phyloP scores from a whole-genome alignment of 805 yeast species.

The Zygotorulaspora florentina region DNA sequence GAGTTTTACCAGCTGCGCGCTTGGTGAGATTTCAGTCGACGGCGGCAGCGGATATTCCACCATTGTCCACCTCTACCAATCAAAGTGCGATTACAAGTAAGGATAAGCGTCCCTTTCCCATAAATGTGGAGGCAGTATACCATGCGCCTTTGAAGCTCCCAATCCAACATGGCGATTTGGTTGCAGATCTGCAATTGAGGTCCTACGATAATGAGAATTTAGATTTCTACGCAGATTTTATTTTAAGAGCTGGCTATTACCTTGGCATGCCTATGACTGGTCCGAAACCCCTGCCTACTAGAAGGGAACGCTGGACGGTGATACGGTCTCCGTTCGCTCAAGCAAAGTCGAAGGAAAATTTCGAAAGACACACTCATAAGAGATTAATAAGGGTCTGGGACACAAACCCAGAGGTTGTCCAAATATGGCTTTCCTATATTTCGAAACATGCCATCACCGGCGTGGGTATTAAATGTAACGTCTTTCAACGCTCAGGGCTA shows the following conservation, averaged over 20 bases:
- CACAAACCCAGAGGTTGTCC: constrained; percentile 78
- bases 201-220: constrained; percentile 68
- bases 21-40: constrained; percentile 18
- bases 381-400: constrained; percentile 75
- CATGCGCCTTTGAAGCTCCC: constrained; percentile 73
- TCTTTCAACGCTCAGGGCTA: constrained; percentile 52
- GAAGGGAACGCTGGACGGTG: constrained; percentile 87
- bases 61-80: neutral
- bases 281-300: constrained; percentile 62
- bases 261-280: constrained; percentile 83
- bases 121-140: constrained; percentile 76
- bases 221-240: constrained; percentile 77
- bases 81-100: constrained; percentile 1
- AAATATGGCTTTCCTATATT: constrained; percentile 73
- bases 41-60: neutral
- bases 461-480: constrained; percentile 74
- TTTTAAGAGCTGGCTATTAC: constrained; percentile 84
- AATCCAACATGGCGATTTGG: constrained; percentile 64
- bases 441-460: constrained; percentile 74
- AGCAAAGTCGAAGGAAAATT: constrained; percentile 92
- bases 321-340: constrained; percentile 90
- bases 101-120: constrained; percentile 60
- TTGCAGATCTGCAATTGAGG: constrained; percentile 71
- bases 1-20: constrained; percentile 1
- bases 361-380: constrained; percentile 79